Percentiles rank a stretch among this genome's conserved stretches.
Conservation (phyloP, 2,329 filamentous ascomycete species). For the Lojkania enalia region DNA sequence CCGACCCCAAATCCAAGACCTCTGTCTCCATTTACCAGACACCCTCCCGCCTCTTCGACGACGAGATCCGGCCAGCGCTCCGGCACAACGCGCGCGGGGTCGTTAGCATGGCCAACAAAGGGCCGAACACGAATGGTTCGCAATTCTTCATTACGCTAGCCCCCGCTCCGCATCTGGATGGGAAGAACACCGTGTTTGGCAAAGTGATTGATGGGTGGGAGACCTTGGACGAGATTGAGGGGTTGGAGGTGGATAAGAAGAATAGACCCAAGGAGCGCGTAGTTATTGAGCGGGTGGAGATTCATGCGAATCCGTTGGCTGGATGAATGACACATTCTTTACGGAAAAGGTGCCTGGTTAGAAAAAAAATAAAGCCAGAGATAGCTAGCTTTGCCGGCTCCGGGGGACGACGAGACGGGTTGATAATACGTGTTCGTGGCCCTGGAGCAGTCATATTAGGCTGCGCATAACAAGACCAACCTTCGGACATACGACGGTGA, state of each 20-base stretch:
- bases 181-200: slow-evolving; percentile 82
- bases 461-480: too few relatives aligned
- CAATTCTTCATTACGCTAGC: slow-evolving; percentile 84
- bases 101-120: slow-evolving; percentile 79
- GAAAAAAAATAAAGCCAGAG: too few relatives aligned
- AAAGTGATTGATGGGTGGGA: slow-evolving; percentile 64
- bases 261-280: slow-evolving; percentile 69
- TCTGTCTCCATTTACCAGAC: slow-evolving; percentile 70
- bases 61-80: slow-evolving; percentile 75
- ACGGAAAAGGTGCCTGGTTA: too few relatives aligned
- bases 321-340: too few relatives aligned
- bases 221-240: slow-evolving; percentile 73
- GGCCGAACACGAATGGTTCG: slow-evolving; percentile 71
- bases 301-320: slow-evolving; percentile 81
- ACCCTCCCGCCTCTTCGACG: slow-evolving; percentile 63
- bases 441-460: too few relatives aligned
- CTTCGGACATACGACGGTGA: too few relatives aligned
- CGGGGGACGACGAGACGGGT: too few relatives aligned
- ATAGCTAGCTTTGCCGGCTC: too few relatives aligned
- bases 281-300: slow-evolving; percentile 68
- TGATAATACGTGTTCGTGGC: too few relatives aligned
- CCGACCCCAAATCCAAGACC: slow-evolving; percentile 60
- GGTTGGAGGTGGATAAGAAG: slow-evolving; percentile 75
- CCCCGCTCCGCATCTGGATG: slow-evolving; percentile 78
- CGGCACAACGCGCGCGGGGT: slow-evolving; percentile 70